These are phyloP conservation scores for Phytopythium mirpurense DNA, from an alignment of 352 stramenopile genomes.

Conservation along the genomic window DNA sequence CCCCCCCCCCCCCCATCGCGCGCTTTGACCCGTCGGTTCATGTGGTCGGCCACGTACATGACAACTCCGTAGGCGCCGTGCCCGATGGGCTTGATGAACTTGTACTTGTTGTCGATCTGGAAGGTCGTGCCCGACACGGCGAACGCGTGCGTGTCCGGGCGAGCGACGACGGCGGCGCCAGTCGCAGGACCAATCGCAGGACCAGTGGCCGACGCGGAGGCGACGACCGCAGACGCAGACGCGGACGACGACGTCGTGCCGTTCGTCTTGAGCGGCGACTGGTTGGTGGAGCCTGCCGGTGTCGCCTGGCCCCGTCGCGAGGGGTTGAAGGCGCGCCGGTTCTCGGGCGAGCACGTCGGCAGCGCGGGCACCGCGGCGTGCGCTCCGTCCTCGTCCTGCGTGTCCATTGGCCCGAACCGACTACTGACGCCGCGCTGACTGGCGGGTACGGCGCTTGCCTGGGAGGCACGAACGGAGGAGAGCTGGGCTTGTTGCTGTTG, in stretches of 20 bases:
- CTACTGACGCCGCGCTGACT: neutral
- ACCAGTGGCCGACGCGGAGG: neutral
- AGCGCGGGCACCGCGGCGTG: neutral
- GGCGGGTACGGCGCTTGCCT: too few relatives aligned
- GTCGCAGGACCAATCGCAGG: neutral
- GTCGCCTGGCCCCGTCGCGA: neutral
- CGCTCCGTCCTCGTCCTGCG: neutral
- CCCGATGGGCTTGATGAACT: slow-evolving; percentile 94
- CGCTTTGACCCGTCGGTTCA: too few relatives aligned
- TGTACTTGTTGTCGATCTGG: slow-evolving; percentile 92
- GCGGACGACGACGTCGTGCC: neutral
- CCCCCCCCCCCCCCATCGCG: too few relatives aligned
- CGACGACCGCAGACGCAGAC: neutral
- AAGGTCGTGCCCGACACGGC: slow-evolving; percentile 86
- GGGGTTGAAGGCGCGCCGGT: slow-evolving; percentile 1
- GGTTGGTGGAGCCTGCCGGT: neutral
- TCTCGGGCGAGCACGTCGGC: slow-evolving; percentile 5
- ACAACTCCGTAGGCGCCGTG: slow-evolving; percentile 93
- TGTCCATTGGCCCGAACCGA: neutral
- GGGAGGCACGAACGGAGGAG: too few relatives aligned
- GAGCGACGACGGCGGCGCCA: slow-evolving; percentile 14
- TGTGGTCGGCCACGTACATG: slow-evolving; percentile 53
- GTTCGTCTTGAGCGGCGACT: neutral
- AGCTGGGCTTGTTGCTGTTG: neutral
- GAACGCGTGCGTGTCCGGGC: slow-evolving; percentile 70